Base-by-base conservation (phyloP, 768 basidiomycete genomes). In the Mycena rosella region DNA sequence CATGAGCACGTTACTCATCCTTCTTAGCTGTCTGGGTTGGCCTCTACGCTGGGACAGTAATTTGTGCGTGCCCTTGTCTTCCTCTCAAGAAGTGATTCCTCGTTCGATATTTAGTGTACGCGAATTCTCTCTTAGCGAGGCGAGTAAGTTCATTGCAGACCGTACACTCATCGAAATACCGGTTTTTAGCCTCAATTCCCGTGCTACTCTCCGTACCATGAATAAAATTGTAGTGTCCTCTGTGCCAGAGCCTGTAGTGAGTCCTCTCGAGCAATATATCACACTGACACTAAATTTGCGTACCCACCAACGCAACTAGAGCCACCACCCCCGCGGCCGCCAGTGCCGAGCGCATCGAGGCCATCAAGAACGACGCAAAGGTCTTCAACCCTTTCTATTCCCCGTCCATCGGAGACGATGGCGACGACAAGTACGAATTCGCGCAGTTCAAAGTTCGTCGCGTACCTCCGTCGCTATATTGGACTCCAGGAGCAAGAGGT, bases 381-480 rank as follows among this genome's bases (percentile, higher is more conserved):
- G 66, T 84, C 40, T 79, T 87, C 78, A 91, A 91, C 73, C 88
- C 89, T 0, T 92, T 92, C 78, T 91, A 92, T 70, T 90, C 89
- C 5, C 91, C 91, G 45, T 79, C 83, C 17, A 80, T 82, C 18
- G 83, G 77, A 2, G 86, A 89, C 47, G 83, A 84, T 47, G 84
- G 79, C 0, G 85, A 91, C 68, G 75, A 79, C 29, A 74, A 67
- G 47, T 93, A 93, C 76, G 68, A 84, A 67, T 87, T 82, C 72
- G 83, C 86, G 20, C 78, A 88, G 45, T 90, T 86, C 77, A 91
- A 88, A 83, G 90, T 89, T 60, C 59, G 75, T 63, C 26, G 45
- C 32, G 48, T 27, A 32, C 62, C 26, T 36, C 56, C 61, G 29
- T 45, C 34, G 24, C 42, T 20, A 11, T 27, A 30, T 22, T 22